Evolutionary conservation across 805 yeast genomes (phyloP).

Genomic region (Saccharomycopsis fibuligera): DNA sequence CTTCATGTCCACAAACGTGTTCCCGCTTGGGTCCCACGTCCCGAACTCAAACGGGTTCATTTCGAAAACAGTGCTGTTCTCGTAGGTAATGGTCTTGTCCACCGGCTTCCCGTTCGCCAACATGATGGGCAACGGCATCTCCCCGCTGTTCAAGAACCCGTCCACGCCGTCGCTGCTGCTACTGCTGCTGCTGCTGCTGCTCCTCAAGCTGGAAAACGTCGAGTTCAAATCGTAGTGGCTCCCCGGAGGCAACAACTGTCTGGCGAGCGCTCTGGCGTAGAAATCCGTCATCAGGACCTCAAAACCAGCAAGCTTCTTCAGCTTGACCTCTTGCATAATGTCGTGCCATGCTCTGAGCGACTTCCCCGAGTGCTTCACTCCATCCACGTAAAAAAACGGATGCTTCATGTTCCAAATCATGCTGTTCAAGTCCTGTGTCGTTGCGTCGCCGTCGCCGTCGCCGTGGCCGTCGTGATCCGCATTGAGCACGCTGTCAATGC

Average conservation of each 20-base stretch:
- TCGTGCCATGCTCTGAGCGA: conserved; percentile 41
- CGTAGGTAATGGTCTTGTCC: conserved; percentile 40
- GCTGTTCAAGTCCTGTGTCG: too few relatives aligned
- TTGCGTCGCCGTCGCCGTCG: too few relatives aligned
- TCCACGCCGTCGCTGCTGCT: too few relatives aligned
- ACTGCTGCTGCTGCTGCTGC: too few relatives aligned
- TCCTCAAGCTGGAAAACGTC: conserved; percentile 36
- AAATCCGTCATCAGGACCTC: conserved; percentile 49
- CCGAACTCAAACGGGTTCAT: conserved; percentile 64
- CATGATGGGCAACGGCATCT: conserved; percentile 42
- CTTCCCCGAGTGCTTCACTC: conserved; percentile 47
- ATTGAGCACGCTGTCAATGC: conserved; percentile 54
- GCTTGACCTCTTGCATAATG: conserved; percentile 35
- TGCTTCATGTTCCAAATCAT: conserved; percentile 63
- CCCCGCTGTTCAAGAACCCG: conserved; percentile 34
- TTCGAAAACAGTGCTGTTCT: conserved; percentile 45
- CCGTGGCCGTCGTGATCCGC: too few relatives aligned
- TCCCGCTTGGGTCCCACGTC: conserved; percentile 76
- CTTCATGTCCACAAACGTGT: conserved; percentile 56
- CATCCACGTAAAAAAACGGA: conserved; percentile 53
- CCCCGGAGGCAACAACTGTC: conserved; percentile 50
- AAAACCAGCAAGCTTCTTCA: conserved; percentile 48
- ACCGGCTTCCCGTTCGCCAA: conserved; percentile 29
- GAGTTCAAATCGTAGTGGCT: conserved; percentile 46
- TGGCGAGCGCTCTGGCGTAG: conserved; percentile 60